Conservation (phyloP, 306 rosid species). For the Albizia julibrissin region DNA sequence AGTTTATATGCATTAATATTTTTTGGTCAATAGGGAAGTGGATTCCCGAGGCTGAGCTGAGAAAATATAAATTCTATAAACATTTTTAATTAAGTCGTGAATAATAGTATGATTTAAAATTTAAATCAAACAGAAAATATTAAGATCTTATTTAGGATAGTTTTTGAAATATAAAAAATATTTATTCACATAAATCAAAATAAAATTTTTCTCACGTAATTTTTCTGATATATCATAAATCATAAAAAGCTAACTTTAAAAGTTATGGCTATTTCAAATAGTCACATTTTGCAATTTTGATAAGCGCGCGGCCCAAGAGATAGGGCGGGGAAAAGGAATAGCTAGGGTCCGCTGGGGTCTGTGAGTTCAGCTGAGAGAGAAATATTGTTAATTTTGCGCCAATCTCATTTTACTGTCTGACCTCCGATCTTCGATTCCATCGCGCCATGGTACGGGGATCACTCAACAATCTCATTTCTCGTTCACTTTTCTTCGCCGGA, state of each 20-base stretch:
- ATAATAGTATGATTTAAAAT: neutral
- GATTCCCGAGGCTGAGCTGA: neutral
- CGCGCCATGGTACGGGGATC: conserved; percentile 76
- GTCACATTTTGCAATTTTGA: neutral
- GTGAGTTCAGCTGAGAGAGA: neutral
- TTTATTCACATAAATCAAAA: no score
- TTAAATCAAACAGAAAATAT: neutral
- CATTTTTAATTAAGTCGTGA: neutral
- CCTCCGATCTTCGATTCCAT: conserved; percentile 1
- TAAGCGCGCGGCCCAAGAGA: neutral
- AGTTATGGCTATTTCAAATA: no score
- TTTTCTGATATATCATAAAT: no score
- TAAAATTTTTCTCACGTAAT: no score
- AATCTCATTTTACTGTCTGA: neutral
- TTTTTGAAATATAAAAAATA: no score
- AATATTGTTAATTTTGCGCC: neutral
- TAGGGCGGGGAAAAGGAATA: neutral
- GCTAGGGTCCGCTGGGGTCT: conserved; percentile 48
- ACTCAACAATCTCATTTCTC: conserved; percentile 75
- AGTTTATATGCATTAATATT: no score
- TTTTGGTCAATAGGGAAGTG: no score
- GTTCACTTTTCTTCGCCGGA: conserved; percentile 92
- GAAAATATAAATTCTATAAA: neutral
- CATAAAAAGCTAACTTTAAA: no score
- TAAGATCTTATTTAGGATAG: no score